Conservation (phyloP, 768 basidiomycete genomes). For the Trametes meyenii region DNA sequence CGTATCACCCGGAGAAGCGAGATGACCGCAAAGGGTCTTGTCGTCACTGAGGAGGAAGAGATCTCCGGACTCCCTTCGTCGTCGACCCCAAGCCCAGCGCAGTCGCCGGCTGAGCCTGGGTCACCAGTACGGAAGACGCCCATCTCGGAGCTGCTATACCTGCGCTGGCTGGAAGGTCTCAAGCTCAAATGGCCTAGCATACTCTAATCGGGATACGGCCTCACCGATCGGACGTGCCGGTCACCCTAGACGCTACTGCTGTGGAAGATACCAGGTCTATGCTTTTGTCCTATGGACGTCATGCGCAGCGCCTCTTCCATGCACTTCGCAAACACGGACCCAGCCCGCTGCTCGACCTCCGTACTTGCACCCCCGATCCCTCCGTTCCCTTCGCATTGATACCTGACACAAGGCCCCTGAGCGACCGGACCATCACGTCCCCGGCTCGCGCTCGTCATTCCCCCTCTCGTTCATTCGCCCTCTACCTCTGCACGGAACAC, state of each 20-base stretch:
- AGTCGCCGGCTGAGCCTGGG: conserved; percentile 40
- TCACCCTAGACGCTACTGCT: neutral
- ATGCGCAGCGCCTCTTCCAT: neutral
- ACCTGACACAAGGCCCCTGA: conserved; percentile 4
- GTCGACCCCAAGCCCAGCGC: conserved; percentile 33
- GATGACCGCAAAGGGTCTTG: conserved; percentile 81
- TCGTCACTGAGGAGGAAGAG: conserved; percentile 84
- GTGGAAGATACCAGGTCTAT: neutral
- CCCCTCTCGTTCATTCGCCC: neutral
- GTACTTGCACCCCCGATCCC: neutral
- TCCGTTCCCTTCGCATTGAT: neutral
- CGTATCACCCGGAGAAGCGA: conserved; percentile 79
- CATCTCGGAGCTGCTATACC: conserved; percentile 94
- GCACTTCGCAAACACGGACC: conserved; percentile 1
- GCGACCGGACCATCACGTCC: neutral
- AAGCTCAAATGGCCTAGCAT: conserved; percentile 89
- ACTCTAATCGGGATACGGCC: conserved; percentile 32
- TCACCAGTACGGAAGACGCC: conserved; percentile 71
- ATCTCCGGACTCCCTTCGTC: conserved; percentile 51
- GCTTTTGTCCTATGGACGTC: neutral
- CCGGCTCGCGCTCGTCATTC: neutral
- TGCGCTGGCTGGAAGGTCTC: conserved; percentile 94
- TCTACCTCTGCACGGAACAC: conserved; percentile 9
- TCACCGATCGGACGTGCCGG: neutral
- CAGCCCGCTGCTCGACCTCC: neutral